Evolutionary conservation across 176 grass and related monocot genomes (phyloP), one percentile per base, ranked within the genome.

Genomic region (Juncus inflexus): DNA sequence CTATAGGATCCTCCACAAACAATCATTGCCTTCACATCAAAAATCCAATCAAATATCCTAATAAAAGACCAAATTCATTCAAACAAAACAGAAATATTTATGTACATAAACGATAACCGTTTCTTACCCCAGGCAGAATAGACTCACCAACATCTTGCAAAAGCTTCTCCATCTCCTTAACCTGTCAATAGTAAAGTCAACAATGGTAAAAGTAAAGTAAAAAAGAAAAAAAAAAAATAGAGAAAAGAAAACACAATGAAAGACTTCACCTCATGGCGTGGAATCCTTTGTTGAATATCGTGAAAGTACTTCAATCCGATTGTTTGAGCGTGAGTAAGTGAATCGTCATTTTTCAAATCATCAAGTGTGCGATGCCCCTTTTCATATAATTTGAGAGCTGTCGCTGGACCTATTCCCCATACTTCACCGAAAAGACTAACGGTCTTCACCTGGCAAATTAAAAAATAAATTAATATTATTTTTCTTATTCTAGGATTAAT

Each of bases 1-100:
- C 87, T 91, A 69, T 96, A 96, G 37, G 92, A 96, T 86, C 92
- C 92, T 74, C 92, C 87, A 38, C 92, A 91, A 75, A 96, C 63
- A 79, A 96, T 77, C 70, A 79, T 70, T 67, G 89, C 80, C 92
- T 96, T 69, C 66, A 81, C 69, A 66, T 65, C 56, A 66, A 80
- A 64, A 62, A 72, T 52, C 6, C 50, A 2, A 4, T 12, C 52
- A 35, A 65, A 39, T 15, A 7, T 62, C 19, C 39, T 9, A 42
- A 63, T 60, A 50, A 16, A 68, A 43, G 53, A 5, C 55, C 12
- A 11, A 11, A 58, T 67, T 66, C 4, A 65, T 49, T 50, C 55
- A 51, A 73, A 61, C 2, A 56, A 8, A 37, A 50, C 8, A 4
- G 2, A 54, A 41, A 2, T 58, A 77, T 73, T 67, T 15, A 2